Conservation (phyloP, 2,329 filamentous ascomycete species). For the Penicillium oxalicum region DNA sequence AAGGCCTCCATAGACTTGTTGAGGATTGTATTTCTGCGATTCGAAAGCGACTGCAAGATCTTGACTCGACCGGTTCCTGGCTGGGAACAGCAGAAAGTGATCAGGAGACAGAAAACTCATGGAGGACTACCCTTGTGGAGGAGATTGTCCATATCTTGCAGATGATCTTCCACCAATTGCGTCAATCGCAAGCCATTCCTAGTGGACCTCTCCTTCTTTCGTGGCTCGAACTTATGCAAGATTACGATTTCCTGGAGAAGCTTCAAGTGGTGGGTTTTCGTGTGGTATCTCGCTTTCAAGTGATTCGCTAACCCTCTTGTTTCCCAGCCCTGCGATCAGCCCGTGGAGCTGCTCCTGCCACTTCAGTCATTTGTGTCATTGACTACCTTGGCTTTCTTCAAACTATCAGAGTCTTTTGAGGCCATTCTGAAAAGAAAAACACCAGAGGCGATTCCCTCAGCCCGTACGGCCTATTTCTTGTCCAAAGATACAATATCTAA, state of each 20-base stretch:
- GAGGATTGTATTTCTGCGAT: constrained; percentile 33
- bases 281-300: neutral
- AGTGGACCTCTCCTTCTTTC: constrained; percentile 54
- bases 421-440: constrained; percentile 38
- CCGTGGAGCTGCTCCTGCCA: constrained; percentile 42
- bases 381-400: constrained; percentile 67
- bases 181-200: constrained; percentile 53
- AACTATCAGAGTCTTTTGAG: constrained; percentile 56
- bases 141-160: constrained; percentile 71
- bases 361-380: constrained; percentile 65
- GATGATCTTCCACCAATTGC: constrained; percentile 64
- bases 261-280: constrained; percentile 50
- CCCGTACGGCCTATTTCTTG: constrained; percentile 57
- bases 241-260: constrained; percentile 63
- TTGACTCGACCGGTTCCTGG: constrained; percentile 41
- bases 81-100: constrained; percentile 44
- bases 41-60: constrained; percentile 27
- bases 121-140: constrained; percentile 57
- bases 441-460: constrained; percentile 20
- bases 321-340: constrained; percentile 35
- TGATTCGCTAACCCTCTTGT: constrained; percentile 11
- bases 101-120: constrained; percentile 55
- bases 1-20: constrained; percentile 23
- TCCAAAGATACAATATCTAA: constrained; percentile 64
- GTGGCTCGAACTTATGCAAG: constrained; percentile 70